Percentiles rank a stretch among this genome's conserved stretches.
These are phyloP conservation scores for Lentinula detonsa DNA, from an alignment of 768 basidiomycete species.

Conservation along the genomic window DNA sequence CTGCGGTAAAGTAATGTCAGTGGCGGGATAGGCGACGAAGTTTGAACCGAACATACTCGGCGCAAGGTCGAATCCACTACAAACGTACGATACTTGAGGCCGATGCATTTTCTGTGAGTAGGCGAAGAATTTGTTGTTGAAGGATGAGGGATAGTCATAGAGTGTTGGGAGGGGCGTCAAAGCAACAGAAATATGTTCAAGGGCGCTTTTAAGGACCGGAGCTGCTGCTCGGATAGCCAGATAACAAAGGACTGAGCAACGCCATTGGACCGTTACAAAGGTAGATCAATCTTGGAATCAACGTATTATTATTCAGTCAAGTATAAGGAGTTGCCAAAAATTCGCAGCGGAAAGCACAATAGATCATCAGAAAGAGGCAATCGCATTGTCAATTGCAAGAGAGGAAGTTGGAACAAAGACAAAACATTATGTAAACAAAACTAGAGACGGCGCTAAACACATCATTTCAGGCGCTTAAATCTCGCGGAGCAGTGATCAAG, in stretches of 20 bases:
- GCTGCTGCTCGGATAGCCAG: neutral
- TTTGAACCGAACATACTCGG: neutral
- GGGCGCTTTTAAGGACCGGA: neutral
- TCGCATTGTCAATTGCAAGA: too few relatives aligned
- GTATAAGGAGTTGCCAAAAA: neutral
- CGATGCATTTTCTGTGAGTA: neutral
- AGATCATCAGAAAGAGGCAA: neutral
- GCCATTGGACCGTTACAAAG: neutral
- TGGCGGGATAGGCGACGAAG: neutral
- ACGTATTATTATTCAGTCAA: neutral
- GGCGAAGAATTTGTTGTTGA: neutral
- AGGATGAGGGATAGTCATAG: neutral
- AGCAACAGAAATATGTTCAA: neutral
- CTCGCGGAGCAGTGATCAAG: too few relatives aligned
- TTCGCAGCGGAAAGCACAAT: neutral
- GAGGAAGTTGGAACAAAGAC: too few relatives aligned
- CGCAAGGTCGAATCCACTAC: conserved; percentile 1
- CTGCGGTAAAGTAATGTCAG: neutral
- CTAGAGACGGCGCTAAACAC: too few relatives aligned
- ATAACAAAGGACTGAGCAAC: neutral
- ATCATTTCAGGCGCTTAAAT: too few relatives aligned
- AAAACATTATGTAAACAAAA: too few relatives aligned
- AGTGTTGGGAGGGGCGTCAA: neutral
- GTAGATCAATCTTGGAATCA: neutral
- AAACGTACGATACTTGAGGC: neutral